Conservation (phyloP, 768 basidiomycete species). For the Boletus insuetus region DNA sequence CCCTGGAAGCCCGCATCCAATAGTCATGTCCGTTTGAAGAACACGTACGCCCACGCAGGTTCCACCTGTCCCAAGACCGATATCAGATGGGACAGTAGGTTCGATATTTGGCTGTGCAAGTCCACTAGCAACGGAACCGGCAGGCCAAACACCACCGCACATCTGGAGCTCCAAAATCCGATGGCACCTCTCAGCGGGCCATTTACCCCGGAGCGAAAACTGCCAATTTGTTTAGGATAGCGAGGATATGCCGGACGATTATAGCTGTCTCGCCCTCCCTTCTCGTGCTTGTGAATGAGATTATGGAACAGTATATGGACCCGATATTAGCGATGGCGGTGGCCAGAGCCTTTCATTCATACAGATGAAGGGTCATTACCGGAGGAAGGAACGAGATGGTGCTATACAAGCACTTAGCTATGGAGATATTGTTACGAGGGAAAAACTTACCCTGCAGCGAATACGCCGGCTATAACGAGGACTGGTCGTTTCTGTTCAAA, state of each 20-base stretch:
- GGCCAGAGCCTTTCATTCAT: conserved; percentile 68
- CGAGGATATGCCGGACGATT: conserved; percentile 63
- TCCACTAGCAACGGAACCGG: background rate
- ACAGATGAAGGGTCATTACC: conserved; percentile 66
- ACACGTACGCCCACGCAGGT: conserved; percentile 73
- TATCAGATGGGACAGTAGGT: conserved; percentile 68
- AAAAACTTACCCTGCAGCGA: conserved; percentile 66
- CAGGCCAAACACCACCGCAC: conserved; percentile 36
- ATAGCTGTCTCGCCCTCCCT: conserved; percentile 47
- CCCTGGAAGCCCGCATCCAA: conserved; percentile 81
- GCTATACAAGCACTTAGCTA: conserved; percentile 33
- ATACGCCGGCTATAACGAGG: conserved; percentile 67
- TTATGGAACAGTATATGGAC: conserved; percentile 68
- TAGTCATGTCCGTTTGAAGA: conserved; percentile 71
- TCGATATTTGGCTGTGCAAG: conserved; percentile 56
- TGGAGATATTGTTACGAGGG: background rate
- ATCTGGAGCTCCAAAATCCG: conserved; percentile 64
- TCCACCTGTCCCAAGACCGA: conserved; percentile 72
- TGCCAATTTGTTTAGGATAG: conserved; percentile 73
- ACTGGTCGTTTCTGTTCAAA: conserved; percentile 57
- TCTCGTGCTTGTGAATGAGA: conserved; percentile 66
- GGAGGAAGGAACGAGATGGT: conserved; percentile 67
- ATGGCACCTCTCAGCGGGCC: conserved; percentile 77
- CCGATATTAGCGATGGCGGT: conserved; percentile 69
- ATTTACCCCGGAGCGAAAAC: conserved; percentile 76